Evolutionary conservation across 2,329 filamentous ascomycete genomes (phyloP).

Genomic region (Cryphonectria carpinicola): DNA sequence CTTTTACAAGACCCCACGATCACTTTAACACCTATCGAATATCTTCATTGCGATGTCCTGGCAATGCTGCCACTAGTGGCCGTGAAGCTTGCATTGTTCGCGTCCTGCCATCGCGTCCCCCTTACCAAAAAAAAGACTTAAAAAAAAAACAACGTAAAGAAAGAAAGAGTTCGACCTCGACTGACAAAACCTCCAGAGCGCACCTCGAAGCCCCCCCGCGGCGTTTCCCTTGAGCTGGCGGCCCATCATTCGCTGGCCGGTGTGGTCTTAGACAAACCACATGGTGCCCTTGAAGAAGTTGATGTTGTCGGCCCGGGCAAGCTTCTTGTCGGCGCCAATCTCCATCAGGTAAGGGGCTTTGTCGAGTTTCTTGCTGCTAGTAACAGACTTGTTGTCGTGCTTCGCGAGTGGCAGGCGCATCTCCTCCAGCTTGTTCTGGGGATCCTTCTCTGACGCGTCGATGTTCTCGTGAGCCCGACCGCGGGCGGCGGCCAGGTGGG

Average conservation of each 20-base stretch:
- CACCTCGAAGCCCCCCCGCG: neutral
- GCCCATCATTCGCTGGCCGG: neutral
- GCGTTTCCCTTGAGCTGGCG: neutral
- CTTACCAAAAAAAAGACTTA: neutral
- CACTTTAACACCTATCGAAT: neutral
- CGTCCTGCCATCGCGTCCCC: neutral
- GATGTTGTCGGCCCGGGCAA: slow-evolving; percentile 27
- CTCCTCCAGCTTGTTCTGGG: slow-evolving; percentile 19
- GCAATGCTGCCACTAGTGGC: neutral
- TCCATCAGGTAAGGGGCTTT: slow-evolving; percentile 37
- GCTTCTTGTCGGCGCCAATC: slow-evolving; percentile 32
- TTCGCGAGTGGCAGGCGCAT: slow-evolving; percentile 42
- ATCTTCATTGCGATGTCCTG: neutral
- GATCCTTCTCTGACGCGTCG: slow-evolving; percentile 49
- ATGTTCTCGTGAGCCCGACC: slow-evolving; percentile 73
- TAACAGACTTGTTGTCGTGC: slow-evolving; percentile 26
- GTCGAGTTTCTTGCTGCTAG: slow-evolving; percentile 28
- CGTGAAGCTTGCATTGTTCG: neutral
- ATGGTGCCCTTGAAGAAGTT: slow-evolving; percentile 44
- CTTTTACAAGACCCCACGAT: neutral
- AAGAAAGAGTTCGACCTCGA: neutral
- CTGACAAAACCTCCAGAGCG: neutral
- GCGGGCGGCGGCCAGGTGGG: slow-evolving; percentile 83
- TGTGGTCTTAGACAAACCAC: slow-evolving; percentile 46
- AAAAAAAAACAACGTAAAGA: neutral